Base-by-base conservation (phyloP, 208 protist species). In the Wallacemonas sp. region DNA sequence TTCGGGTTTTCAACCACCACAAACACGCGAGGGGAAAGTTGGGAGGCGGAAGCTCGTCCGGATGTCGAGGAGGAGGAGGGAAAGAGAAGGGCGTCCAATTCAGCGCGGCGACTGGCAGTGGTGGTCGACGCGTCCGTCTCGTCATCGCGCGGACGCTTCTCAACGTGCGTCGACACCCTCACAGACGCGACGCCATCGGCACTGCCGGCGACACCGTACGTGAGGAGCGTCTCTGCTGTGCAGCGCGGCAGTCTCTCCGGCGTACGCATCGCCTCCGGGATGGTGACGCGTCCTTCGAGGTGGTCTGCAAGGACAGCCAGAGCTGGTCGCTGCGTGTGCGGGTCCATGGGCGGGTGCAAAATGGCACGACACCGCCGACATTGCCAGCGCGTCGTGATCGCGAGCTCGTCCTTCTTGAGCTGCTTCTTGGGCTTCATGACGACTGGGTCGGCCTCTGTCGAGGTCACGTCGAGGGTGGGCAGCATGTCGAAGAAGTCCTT, bases 1-100 rank as follows among this genome's bases (percentile, higher is more conserved):
- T 91, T 91, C 0, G 86, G 82, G 61, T 91, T 89, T 38, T 87
- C 82, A 2, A 91, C 72, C 4, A 83, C 85, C 7, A 91, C 33
- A 39, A 88, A 86, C 14, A 91, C 55, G 12, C 66, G 59, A 26
- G 77, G 64, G 12, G 50, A 42, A 42, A 14, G 38, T 7, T 42
- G 10, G 11, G 44, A 48, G 8, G 44, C 5, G 4, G 44, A 48
- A 22, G 20, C 4, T 7, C 22, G 23, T n/a, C 22, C 5, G 10
- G 48, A 32, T 31, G 48, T 8, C 18, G 52, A 39, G n/a, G 22
- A 20, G 31, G 52, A 7, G 20, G 32, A 1, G 32, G 52, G 52
- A 25, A 59, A 59, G 31, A 59, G 29, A 14, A 59, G 52, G 4
- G 52, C 52, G 29, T 41, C 16, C 1, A 59, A 4, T 3, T 10